phyloP scores from a whole-genome alignment of 257 asterid genomes.

The Leptodermis oblonga region DNA sequence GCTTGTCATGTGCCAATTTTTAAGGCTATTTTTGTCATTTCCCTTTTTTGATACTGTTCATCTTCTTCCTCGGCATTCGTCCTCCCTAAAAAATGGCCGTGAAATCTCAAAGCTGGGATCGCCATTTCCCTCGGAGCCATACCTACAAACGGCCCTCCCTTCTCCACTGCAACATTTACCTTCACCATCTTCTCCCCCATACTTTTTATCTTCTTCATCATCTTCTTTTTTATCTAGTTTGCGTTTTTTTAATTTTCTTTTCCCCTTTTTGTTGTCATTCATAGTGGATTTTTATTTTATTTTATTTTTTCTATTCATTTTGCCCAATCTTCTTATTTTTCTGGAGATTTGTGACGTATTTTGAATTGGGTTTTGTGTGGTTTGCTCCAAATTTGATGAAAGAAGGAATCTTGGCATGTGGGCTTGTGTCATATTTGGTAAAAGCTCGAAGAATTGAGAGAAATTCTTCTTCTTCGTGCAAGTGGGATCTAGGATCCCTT shows the following conservation, averaged over 20 bases:
- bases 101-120: constrained; percentile 30
- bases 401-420: constrained; percentile 26
- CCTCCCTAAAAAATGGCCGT: constrained; percentile 29
- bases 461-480: no score
- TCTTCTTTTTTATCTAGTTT: no score
- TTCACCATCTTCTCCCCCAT: not conserved
- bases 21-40: no score
- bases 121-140: constrained; percentile 22
- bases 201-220: not conserved
- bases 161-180: constrained; percentile 24
- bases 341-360: not conserved
- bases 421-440: no score
- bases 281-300: not conserved
- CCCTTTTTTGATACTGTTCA: no score
- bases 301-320: not conserved
- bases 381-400: constrained; percentile 7
- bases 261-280: no score
- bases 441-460: no score
- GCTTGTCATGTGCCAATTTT: no score
- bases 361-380: constrained; percentile 4
- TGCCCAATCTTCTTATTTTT: not conserved
- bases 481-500: no score
- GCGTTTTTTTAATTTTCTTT: no score
- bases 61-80: no score
- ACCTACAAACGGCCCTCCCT: constrained; percentile 25